Evolutionary conservation across 352 stramenopile species (phyloP).

Genomic region (Phytophthora capsici): DNA sequence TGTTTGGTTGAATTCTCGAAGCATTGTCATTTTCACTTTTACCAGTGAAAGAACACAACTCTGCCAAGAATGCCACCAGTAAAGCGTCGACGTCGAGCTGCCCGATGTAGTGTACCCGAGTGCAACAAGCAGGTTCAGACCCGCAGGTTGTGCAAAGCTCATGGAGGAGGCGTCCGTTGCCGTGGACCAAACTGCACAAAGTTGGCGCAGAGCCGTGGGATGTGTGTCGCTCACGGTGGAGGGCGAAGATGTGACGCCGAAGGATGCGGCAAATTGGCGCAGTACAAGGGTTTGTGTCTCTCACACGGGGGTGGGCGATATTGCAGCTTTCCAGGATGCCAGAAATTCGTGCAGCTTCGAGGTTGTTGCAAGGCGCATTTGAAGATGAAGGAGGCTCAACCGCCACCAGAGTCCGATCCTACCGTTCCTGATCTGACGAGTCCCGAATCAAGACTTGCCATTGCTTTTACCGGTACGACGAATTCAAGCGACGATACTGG

Average conservation of each 20-base stretch:
- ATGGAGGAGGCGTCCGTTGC: conserved; percentile 78
- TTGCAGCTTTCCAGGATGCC: conserved; percentile 58
- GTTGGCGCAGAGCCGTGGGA: conserved; percentile 61
- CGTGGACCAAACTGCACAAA: conserved; percentile 65
- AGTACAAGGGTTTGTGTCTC: conserved; percentile 73
- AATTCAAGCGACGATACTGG: background rate
- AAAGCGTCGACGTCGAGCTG: background rate
- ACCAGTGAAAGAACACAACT: no score
- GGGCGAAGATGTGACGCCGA: conserved; percentile 62
- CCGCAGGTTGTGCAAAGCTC: conserved; percentile 71
- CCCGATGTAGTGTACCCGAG: conserved; percentile 53
- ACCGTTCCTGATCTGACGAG: background rate
- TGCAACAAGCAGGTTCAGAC: conserved; percentile 79
- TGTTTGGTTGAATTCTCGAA: no score
- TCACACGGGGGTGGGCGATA: conserved; percentile 65
- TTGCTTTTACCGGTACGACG: background rate
- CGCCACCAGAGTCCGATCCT: background rate
- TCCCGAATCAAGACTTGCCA: background rate
- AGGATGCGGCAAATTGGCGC: conserved; percentile 61
- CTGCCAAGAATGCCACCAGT: background rate
- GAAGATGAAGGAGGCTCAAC: conserved; percentile 27
- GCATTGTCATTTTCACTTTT: no score
- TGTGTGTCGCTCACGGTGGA: conserved; percentile 72
- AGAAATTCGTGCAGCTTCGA: conserved; percentile 77
- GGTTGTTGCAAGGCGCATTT: conserved; percentile 75